Conservation (phyloP, 495 filamentous ascomycete genomes). For the Lepidopterella palustris region DNA sequence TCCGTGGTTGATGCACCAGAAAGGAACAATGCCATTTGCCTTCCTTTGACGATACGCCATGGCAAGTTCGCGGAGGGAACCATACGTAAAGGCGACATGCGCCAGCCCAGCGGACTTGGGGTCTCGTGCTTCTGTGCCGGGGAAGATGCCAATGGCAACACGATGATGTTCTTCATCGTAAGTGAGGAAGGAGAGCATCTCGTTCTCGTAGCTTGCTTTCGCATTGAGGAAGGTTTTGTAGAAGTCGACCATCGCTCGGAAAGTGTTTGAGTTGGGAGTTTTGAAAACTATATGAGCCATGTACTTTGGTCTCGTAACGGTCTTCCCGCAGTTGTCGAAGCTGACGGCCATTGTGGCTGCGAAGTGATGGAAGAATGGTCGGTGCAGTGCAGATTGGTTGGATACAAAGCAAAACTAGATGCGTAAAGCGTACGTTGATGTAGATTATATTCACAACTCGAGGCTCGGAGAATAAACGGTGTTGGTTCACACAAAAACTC, state of each 20-base stretch:
- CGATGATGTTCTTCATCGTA: constrained; percentile 48
- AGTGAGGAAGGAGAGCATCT: constrained; percentile 35
- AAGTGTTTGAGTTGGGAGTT: too few species aligned
- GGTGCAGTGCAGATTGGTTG: too few species aligned
- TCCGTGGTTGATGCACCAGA: constrained; percentile 41
- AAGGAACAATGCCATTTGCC: constrained; percentile 34
- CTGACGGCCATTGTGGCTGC: too few species aligned
- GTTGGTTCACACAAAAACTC: too few species aligned
- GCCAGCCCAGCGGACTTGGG: constrained; percentile 30
- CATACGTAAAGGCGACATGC: constrained; percentile 41
- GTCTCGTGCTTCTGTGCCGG: constrained; percentile 20
- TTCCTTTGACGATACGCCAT: constrained; percentile 27
- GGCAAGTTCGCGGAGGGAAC: constrained; percentile 29
- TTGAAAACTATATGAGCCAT: too few species aligned
- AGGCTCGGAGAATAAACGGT: too few species aligned
- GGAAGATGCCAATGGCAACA: constrained; percentile 36
- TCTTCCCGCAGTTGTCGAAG: too few species aligned
- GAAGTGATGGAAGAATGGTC: too few species aligned
- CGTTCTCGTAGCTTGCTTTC: constrained; percentile 7
- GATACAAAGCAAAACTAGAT: too few species aligned
- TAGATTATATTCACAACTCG: too few species aligned
- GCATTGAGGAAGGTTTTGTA: constrained; percentile 38
- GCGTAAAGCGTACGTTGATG: too few species aligned
- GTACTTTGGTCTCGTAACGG: too few species aligned
- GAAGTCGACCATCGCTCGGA: constrained; percentile 38